Evolutionary conservation across 2,329 filamentous ascomycete species (phyloP).

Genomic region (Didymella segeticola): DNA sequence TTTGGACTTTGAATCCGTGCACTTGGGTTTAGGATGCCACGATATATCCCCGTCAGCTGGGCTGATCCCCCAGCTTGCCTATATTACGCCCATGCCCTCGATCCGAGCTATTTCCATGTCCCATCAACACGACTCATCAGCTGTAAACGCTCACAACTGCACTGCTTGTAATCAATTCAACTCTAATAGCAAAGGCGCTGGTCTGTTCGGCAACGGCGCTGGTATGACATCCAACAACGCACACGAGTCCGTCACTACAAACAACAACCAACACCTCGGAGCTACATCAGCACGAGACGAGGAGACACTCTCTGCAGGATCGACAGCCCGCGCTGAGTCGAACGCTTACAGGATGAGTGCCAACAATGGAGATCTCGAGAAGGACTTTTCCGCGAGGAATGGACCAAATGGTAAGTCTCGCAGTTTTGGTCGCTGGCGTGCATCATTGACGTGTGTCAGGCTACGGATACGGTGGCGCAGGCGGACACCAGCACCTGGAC

Average conservation of each 20-base stretch:
- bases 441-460: background rate
- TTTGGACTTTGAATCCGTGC: slow-evolving; percentile 21
- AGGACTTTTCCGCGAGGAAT: slow-evolving; percentile 51
- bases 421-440: too few relatives aligned
- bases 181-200: slow-evolving; percentile 7
- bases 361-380: slow-evolving; percentile 46
- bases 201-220: slow-evolving; percentile 18
- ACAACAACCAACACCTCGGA: slow-evolving; percentile 24
- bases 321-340: slow-evolving; percentile 32
- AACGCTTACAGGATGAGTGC: slow-evolving; percentile 27
- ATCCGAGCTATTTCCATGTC: slow-evolving; percentile 16
- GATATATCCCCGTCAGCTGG: slow-evolving; percentile 16
- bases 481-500: slow-evolving; percentile 37
- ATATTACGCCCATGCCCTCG: slow-evolving; percentile 19
- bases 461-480: slow-evolving; percentile 22
- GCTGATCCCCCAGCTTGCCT: slow-evolving; percentile 14
- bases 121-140: slow-evolving; percentile 16
- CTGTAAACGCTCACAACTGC: slow-evolving; percentile 7
- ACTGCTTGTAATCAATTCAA: slow-evolving; percentile 5
- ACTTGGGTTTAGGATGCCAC: slow-evolving; percentile 20
- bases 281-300: slow-evolving; percentile 29
- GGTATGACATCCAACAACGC: slow-evolving; percentile 21
- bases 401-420: slow-evolving; percentile 24
- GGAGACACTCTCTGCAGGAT: slow-evolving; percentile 34
- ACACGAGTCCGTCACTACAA: slow-evolving; percentile 16